Conservation (phyloP, 2,329 filamentous ascomycete species). For the Verruconis gallopava region DNA sequence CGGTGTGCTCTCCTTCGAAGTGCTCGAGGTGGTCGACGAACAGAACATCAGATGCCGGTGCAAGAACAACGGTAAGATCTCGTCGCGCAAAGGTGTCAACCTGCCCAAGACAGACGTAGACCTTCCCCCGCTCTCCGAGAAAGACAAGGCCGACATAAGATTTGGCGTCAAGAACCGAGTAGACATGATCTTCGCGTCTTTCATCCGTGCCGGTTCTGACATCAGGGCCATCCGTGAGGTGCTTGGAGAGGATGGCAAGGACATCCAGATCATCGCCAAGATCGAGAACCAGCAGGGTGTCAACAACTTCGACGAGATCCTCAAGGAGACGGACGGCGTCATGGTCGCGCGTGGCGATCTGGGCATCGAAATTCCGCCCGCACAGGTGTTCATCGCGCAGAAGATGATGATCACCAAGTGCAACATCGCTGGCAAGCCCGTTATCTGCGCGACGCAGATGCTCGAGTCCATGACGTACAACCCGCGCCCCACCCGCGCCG, state of each 20-base stretch:
- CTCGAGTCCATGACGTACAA: constrained; percentile 99
- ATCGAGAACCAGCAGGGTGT: constrained; percentile 99
- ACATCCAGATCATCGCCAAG: constrained; percentile 99
- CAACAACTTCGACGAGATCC: constrained; percentile 98
- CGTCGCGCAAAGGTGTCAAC: constrained; percentile 98
- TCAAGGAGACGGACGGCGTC: constrained; percentile 92
- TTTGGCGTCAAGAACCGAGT: constrained; percentile 98
- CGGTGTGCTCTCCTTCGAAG: constrained; percentile 92
- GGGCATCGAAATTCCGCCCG: constrained; percentile 96
- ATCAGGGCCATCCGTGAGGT: constrained; percentile 86
- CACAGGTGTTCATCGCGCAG: constrained; percentile 97
- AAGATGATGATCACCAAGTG: constrained; percentile 99
- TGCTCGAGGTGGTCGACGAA: constrained; percentile 74
- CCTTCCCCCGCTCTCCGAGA: constrained; percentile 91
- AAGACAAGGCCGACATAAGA: constrained; percentile 85
- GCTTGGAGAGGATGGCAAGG: constrained; percentile 79
- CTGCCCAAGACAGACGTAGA: constrained; percentile 97
- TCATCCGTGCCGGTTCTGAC: constrained; percentile 89
- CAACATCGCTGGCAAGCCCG: constrained; percentile 97
- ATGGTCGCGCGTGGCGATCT: constrained; percentile 99
- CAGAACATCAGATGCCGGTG: constrained; percentile 77
- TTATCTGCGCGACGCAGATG: constrained; percentile 99
- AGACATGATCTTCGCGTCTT: constrained; percentile 98
- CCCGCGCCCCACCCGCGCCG: constrained; percentile 90
- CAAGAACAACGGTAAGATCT: constrained; percentile 97